Evolutionary conservation across 2,329 filamentous ascomycete genomes (phyloP).

Genomic region (Penicillium sp.): DNA sequence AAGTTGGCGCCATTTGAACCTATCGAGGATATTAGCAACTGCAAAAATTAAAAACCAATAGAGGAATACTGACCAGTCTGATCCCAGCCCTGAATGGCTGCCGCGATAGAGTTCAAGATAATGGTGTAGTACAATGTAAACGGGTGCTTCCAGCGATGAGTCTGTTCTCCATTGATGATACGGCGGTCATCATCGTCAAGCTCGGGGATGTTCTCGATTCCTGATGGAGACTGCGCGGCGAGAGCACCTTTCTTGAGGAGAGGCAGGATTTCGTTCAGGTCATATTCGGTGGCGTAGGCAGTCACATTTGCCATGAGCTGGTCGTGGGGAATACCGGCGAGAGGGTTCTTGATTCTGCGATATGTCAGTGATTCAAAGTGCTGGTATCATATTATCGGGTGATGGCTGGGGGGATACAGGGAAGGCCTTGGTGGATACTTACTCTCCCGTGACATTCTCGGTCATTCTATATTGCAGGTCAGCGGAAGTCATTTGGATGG

Average conservation of each 20-base stretch:
- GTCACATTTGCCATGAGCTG: constrained; percentile 17
- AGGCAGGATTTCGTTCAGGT: constrained; percentile 58
- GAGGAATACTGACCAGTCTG: constrained; percentile 38
- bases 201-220: constrained; percentile 63
- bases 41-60: not conserved
- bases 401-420: too few species aligned
- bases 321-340: constrained; percentile 13
- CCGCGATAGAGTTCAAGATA: constrained; percentile 52
- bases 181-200: constrained; percentile 55
- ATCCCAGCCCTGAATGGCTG: constrained; percentile 55
- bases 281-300: constrained; percentile 54
- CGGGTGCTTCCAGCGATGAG: constrained; percentile 51
- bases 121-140: constrained; percentile 53
- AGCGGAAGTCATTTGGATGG: not conserved
- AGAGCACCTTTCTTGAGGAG: constrained; percentile 59
- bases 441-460: constrained; percentile 21
- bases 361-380: not conserved
- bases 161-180: constrained; percentile 47
- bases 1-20: constrained; percentile 26
- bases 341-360: constrained; percentile 19
- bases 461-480: constrained; percentile 13
- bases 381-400: not conserved
- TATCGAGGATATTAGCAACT: not conserved
- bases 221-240: constrained; percentile 68
- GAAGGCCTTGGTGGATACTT: not conserved